A percentile compares a stretch with the other conserved stretches of the same genome.
Evolutionary conservation across 2,329 filamentous ascomycete species (phyloP).

Genomic region (Coniella lustricola): DNA sequence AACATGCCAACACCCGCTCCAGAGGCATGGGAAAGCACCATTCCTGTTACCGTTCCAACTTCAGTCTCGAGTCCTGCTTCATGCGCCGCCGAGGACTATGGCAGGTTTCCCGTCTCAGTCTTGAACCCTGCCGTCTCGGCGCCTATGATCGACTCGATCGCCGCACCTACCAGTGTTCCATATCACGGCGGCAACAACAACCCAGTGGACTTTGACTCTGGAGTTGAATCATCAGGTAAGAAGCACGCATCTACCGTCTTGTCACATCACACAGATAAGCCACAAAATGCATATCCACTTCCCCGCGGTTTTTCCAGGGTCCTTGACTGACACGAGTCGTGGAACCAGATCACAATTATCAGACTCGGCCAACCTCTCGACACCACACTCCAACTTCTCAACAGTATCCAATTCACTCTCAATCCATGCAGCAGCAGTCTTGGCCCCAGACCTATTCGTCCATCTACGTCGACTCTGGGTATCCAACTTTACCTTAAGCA

Average conservation of each 20-base stretch:
- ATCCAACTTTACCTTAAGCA: constrained; percentile 24
- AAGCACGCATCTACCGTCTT: background rate
- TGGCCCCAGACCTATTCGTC: constrained; percentile 20
- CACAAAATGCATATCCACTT: constrained; percentile 7
- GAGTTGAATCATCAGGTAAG: constrained; percentile 23
- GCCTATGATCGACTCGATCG: constrained; percentile 30
- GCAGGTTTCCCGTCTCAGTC: constrained; percentile 28
- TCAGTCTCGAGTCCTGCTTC: constrained; percentile 47
- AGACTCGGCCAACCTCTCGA: constrained; percentile 20
- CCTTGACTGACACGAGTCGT: constrained; percentile 18
- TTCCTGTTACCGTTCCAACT: constrained; percentile 39
- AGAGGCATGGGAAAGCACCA: constrained; percentile 37
- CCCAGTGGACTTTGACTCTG: constrained; percentile 26
- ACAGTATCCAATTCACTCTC: constrained; percentile 24
- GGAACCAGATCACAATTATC: constrained; percentile 26
- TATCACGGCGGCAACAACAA: constrained; percentile 25
- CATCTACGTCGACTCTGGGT: constrained; percentile 27
- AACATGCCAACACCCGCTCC: constrained; percentile 29
- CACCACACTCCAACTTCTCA: constrained; percentile 25
- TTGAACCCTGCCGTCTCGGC: constrained; percentile 43
- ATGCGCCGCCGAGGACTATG: constrained; percentile 41
- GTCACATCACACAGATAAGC: too few relatives aligned
- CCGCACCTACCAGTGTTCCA: constrained; percentile 25
- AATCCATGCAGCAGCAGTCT: constrained; percentile 26
- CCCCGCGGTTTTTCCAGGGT: constrained; percentile 18